A percentile compares a stretch with the other conserved stretches of the same genome.
Evolutionary conservation across 2,329 filamentous ascomycete genomes (phyloP).

Genomic region (Ophiostoma tasmaniense): DNA sequence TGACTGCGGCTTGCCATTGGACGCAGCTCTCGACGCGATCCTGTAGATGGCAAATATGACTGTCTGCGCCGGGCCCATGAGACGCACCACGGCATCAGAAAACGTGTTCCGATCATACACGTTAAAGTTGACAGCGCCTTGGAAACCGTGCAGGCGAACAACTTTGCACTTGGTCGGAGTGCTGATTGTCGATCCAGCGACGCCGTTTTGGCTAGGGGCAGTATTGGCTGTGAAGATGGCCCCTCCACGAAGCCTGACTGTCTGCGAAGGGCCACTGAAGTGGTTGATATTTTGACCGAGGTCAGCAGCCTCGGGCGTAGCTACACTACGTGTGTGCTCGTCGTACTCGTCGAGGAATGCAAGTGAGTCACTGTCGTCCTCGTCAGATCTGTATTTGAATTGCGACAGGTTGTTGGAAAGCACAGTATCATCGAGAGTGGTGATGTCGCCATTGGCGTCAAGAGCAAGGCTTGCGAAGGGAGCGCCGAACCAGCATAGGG

Average conservation of each 20-base stretch:
- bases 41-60: constrained; percentile 10
- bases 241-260: not conserved
- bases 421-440: not conserved
- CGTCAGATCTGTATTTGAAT: not conserved
- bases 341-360: not conserved
- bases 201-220: no score
- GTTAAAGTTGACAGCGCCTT: constrained; percentile 17
- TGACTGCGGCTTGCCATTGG: not conserved
- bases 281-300: not conserved
- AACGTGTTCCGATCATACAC: constrained; percentile 9
- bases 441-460: not conserved
- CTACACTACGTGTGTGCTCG: not conserved
- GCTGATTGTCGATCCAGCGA: not conserved
- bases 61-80: constrained; percentile 1
- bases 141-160: constrained; percentile 14
- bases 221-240: not conserved
- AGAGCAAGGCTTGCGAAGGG: not conserved
- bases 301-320: not conserved
- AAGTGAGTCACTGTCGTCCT: not conserved
- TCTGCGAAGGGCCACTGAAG: not conserved
- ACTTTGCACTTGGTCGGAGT: not conserved
- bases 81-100: constrained; percentile 14
- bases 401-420: not conserved
- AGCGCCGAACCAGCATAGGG: constrained; percentile 1
- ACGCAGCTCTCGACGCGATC: not conserved